Evolutionary conservation across 2,329 filamentous ascomycete genomes (phyloP), one percentile per base, ranked within the genome.

Genomic region (Exophiala oligosperma): DNA sequence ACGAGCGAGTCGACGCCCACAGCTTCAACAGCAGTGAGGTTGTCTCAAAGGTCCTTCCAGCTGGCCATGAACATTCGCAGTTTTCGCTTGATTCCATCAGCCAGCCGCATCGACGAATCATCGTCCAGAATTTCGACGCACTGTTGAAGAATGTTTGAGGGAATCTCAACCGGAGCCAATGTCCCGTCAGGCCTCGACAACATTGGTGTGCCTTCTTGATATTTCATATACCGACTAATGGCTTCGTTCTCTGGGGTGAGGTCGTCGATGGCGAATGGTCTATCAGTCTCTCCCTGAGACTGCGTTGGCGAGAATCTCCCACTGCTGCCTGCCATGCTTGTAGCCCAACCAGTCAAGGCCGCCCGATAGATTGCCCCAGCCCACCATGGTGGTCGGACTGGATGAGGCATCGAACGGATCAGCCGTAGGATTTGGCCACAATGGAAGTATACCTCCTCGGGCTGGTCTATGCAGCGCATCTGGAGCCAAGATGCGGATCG

Each of bases 381-480:
- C 87, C 87, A 90, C 87, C 87, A 91, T 38, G 80, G 82, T 4
- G 87, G 87, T 23, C 85, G 81, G 2, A 82, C 77, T 49, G 84
- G 81, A 29, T 75, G 73, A 1, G 83, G 79, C 81, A 90, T 88
- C 12, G 76, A 74, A 5, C 81, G 77, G 40, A 89, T 72, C 9
- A 88, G 76, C 2, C 84, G 79, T 44, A 88, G 74, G 2, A 89
- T 80, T 71, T 90, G 87, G 1, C 86, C 86, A 61, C 83, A 85
- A 69, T 90, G 87, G 70, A 85, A 85, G 50, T 87, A 74, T 21
- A 85, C 81, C 66, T 89, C 84, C 65, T 85, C 82, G 17, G 83
- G 79, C 65, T 85, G 80, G 56, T 81, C 81, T 64, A 90, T 82
- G 74, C 85, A 88, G 50, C 81, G 80, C 71, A 83, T 84, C 72